Percentiles rank a stretch among this genome's conserved stretches.
phyloP scores from a whole-genome alignment of 2,329 filamentous ascomycete genomes.

The Onygenales sp. region DNA sequence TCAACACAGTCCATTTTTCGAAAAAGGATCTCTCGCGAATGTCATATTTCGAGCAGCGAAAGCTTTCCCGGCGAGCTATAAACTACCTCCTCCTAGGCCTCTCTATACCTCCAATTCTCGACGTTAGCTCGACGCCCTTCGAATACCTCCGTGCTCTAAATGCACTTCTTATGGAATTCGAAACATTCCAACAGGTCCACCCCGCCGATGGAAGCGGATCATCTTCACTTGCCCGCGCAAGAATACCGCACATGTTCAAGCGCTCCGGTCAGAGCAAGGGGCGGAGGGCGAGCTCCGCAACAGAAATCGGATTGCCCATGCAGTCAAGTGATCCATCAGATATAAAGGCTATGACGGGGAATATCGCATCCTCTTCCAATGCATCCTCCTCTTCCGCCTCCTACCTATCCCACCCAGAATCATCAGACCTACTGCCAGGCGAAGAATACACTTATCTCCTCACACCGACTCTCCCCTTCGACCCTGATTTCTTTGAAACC shows the following conservation, averaged over 20 bases:
- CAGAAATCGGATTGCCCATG: constrained; percentile 50
- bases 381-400: constrained; percentile 30
- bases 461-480: constrained; percentile 87
- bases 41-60: constrained; percentile 75
- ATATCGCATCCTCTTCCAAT: constrained; percentile 27
- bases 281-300: constrained; percentile 49
- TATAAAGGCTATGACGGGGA: constrained; percentile 35
- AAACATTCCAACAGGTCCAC: constrained; percentile 83
- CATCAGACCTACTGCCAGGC: constrained; percentile 59
- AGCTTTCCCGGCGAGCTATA: constrained; percentile 79
- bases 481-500: constrained; percentile 94
- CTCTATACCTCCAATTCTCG: constrained; percentile 79
- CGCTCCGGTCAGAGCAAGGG: constrained; percentile 51
- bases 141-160: constrained; percentile 86
- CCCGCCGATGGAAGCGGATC: constrained; percentile 62
- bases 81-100: constrained; percentile 90
- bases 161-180: constrained; percentile 79
- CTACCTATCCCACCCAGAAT: constrained; percentile 38
- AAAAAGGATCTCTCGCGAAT: constrained; percentile 69
- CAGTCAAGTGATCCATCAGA: constrained; percentile 39
- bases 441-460: constrained; percentile 83
- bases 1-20: constrained; percentile 91
- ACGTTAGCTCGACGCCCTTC: constrained; percentile 68
- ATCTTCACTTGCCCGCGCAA: constrained; percentile 63
- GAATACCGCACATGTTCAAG: constrained; percentile 77